These are phyloP conservation scores for Neocatenulostroma microsporum DNA, from an alignment of 2,329 filamentous ascomycete species.

Conservation along the genomic window DNA sequence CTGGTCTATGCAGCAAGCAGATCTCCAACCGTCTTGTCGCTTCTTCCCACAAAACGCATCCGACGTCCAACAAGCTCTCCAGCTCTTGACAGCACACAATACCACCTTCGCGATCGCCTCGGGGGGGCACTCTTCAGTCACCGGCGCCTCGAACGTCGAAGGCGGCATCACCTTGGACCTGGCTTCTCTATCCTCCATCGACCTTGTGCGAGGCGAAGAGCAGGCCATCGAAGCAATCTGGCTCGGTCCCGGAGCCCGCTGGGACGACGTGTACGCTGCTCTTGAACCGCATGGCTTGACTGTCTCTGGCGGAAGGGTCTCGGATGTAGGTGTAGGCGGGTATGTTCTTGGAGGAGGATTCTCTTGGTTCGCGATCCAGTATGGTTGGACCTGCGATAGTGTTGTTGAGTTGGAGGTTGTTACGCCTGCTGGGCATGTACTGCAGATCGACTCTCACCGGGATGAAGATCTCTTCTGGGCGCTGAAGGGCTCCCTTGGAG, in stretches of 20 bases:
- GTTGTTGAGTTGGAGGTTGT: slow-evolving; percentile 20
- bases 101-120: slow-evolving; percentile 20
- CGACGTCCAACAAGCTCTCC: not conserved
- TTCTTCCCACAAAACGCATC: not conserved
- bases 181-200: slow-evolving; percentile 11
- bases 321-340: slow-evolving; percentile 40
- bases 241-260: slow-evolving; percentile 40
- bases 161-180: slow-evolving; percentile 24
- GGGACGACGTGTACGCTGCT: slow-evolving; percentile 35
- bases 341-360: slow-evolving; percentile 42
- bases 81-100: slow-evolving; percentile 4
- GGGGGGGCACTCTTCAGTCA: slow-evolving; percentile 21
- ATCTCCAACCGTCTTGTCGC: not conserved
- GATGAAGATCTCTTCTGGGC: slow-evolving; percentile 24
- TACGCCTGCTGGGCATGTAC: slow-evolving; percentile 16
- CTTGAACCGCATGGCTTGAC: slow-evolving; percentile 36
- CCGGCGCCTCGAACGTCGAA: slow-evolving; percentile 19
- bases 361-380: slow-evolving; percentile 39
- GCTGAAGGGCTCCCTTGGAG: slow-evolving; percentile 17
- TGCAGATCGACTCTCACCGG: slow-evolving; percentile 13
- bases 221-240: slow-evolving; percentile 13
- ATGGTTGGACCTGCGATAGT: slow-evolving; percentile 43
- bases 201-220: slow-evolving; percentile 14
- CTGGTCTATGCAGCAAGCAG: not conserved
- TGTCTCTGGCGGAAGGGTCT: slow-evolving; percentile 39